These are phyloP conservation scores for Podila epicladia DNA, from an alignment of 192 early-diverging fungal genomes.

Conservation along the genomic window DNA sequence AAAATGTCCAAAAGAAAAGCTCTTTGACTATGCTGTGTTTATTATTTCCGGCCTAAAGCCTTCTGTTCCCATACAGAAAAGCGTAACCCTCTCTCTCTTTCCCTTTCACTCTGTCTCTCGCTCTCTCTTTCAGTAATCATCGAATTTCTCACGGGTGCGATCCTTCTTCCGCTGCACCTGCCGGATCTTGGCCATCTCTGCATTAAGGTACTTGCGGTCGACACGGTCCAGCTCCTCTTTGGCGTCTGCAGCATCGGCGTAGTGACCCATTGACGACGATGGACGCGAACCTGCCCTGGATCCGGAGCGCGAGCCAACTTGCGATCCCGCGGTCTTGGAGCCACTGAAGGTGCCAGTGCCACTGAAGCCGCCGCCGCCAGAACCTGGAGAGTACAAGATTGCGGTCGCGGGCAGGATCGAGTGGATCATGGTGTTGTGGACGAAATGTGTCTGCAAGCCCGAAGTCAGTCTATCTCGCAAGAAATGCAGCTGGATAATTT, in stretches of 20 bases:
- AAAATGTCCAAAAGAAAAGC: no score
- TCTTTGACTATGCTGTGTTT: no score
- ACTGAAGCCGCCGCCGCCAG: not conserved
- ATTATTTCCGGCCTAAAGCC: no score
- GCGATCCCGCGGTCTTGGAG: constrained; percentile 14
- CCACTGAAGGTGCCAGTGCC: constrained; percentile 18
- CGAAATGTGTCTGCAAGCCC: constrained; percentile 47
- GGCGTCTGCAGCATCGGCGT: constrained; percentile 46
- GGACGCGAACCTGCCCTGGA: constrained; percentile 43
- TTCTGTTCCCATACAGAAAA: no score
- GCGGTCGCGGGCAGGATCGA: constrained; percentile 33
- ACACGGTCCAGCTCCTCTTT: constrained; percentile 44
- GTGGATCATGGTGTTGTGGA: constrained; percentile 49
- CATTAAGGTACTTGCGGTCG: constrained; percentile 45
- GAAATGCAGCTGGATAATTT: constrained; percentile 42
- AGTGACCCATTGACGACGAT: constrained; percentile 40
- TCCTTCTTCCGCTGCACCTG: constrained; percentile 50
- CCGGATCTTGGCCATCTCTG: constrained; percentile 48
- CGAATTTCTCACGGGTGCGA: constrained; percentile 26
- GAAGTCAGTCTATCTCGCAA: constrained; percentile 32
- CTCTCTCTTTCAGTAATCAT: constrained; percentile 12
- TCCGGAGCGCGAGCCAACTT: constrained; percentile 26
- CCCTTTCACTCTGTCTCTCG: no score
- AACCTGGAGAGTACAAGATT: constrained; percentile 32
- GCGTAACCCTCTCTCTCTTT: no score